Conservation (phyloP, 2,329 filamentous ascomycete genomes). For the Ophiosphaerella narmari region DNA sequence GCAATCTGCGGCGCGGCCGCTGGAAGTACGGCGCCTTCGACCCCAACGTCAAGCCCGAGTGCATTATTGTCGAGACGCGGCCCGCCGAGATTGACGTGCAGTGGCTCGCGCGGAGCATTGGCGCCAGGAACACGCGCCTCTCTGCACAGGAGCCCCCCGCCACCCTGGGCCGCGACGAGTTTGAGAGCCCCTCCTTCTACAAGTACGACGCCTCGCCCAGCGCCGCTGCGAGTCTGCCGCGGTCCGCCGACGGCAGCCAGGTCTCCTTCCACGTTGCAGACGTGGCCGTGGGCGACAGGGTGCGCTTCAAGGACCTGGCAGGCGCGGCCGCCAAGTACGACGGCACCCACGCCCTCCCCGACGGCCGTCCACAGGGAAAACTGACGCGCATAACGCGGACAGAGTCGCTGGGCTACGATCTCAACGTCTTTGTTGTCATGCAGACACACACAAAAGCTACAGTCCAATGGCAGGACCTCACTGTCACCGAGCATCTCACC, state of each 20-base stretch:
- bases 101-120: slow-evolving; percentile 57
- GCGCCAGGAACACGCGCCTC: slow-evolving; percentile 19
- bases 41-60: slow-evolving; percentile 54
- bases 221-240: slow-evolving; percentile 26
- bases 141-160: slow-evolving; percentile 38
- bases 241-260: slow-evolving; percentile 27
- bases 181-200: slow-evolving; percentile 49
- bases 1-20: slow-evolving; percentile 55
- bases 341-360: slow-evolving; percentile 29
- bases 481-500: slow-evolving; percentile 53
- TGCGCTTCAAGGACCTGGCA: slow-evolving; percentile 60
- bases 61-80: slow-evolving; percentile 58
- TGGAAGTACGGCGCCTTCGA: slow-evolving; percentile 60
- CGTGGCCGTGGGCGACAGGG: slow-evolving; percentile 52
- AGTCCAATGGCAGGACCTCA: slow-evolving; percentile 64
- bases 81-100: slow-evolving; percentile 53
- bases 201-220: slow-evolving; percentile 49
- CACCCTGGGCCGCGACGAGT: slow-evolving; percentile 43
- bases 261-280: slow-evolving; percentile 44
- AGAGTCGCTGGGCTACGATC: slow-evolving; percentile 59
- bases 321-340: slow-evolving; percentile 59
- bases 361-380: slow-evolving; percentile 46
- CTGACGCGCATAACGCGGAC: slow-evolving; percentile 53
- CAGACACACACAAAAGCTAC: slow-evolving; percentile 55
- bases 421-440: slow-evolving; percentile 61